Evolutionary conservation across 495 filamentous ascomycete genomes (phyloP).

Genomic region (Penicillium verhagenii): DNA sequence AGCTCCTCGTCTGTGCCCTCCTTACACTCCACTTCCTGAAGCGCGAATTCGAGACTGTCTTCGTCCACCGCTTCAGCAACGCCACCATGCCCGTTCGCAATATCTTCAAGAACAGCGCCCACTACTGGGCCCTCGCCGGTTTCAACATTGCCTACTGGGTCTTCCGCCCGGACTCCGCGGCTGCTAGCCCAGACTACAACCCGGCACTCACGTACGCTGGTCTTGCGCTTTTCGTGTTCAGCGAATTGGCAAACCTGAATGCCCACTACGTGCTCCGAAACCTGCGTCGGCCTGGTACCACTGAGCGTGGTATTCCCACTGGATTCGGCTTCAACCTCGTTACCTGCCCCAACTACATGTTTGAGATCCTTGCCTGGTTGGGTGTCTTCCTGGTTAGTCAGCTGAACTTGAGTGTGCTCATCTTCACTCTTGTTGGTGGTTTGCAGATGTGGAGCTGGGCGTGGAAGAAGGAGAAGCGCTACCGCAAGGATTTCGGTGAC

Average conservation of each 20-base stretch:
- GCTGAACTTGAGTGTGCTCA: slow-evolving; percentile 67
- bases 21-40: slow-evolving; percentile 86
- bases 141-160: slow-evolving; percentile 80
- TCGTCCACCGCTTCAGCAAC: slow-evolving; percentile 91
- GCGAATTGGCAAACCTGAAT: slow-evolving; percentile 76
- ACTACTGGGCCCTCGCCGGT: slow-evolving; percentile 87
- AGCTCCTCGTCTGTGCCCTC: slow-evolving; percentile 68
- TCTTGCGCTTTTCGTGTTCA: slow-evolving; percentile 66
- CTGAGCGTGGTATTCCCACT: slow-evolving; percentile 79
- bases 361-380: slow-evolving; percentile 83
- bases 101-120: slow-evolving; percentile 86
- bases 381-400: slow-evolving; percentile 71
- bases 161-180: slow-evolving; percentile 68
- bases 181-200: slow-evolving; percentile 47
- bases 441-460: slow-evolving; percentile 85
- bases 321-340: slow-evolving; percentile 85
- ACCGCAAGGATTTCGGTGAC: slow-evolving; percentile 84
- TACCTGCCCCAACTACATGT: slow-evolving; percentile 97
- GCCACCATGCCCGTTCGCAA: slow-evolving; percentile 88
- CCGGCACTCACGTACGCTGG: slow-evolving; percentile 56
- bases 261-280: slow-evolving; percentile 73
- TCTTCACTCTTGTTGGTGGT: slow-evolving; percentile 68
- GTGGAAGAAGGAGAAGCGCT: slow-evolving; percentile 85
- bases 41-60: slow-evolving; percentile 91
- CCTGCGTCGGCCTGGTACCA: slow-evolving; percentile 76